A percentile compares a stretch with the other conserved stretches of the same genome.
Evolutionary conservation across 202 grass and related monocot species (phyloP).

Genomic region (Setaria italica): DNA sequence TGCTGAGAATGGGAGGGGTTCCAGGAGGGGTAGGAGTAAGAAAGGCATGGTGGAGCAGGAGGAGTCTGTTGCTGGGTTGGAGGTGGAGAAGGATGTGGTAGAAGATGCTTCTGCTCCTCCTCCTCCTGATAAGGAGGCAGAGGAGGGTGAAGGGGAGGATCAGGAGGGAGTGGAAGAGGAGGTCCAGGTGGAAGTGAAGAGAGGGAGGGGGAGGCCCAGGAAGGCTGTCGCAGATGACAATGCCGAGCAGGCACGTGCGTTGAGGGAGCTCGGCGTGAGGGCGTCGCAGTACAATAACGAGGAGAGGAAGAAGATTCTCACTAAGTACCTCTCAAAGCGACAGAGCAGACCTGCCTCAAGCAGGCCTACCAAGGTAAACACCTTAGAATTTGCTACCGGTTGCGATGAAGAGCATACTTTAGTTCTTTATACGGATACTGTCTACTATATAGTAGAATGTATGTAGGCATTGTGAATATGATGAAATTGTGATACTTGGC

Average conservation of each 20-base stretch:
- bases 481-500: slow-evolving; percentile 3
- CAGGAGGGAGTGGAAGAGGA: slow-evolving; percentile 46
- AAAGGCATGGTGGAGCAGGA: not conserved
- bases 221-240: slow-evolving; percentile 48
- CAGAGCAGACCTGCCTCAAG: slow-evolving; percentile 58
- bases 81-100: not conserved
- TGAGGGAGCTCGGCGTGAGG: slow-evolving; percentile 55
- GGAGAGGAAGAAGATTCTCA: slow-evolving; percentile 81
- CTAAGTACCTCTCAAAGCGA: slow-evolving; percentile 73
- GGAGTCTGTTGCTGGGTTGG: not conserved
- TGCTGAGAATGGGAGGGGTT: slow-evolving; percentile 22
- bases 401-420: not conserved
- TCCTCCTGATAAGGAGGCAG: not conserved
- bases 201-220: slow-evolving; percentile 53
- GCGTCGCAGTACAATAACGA: slow-evolving; percentile 60
- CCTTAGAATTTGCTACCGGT: slow-evolving; percentile 12
- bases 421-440: not conserved
- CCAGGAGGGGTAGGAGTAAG: slow-evolving; percentile 31
- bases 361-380: slow-evolving; percentile 74
- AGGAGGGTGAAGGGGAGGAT: not conserved
- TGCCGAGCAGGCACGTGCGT: slow-evolving; percentile 42
- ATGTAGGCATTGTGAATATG: not conserved
- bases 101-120: not conserved
- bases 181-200: slow-evolving; percentile 42
- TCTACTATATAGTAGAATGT: not conserved